Percentiles rank a stretch among this genome's conserved stretches.
Conservation (phyloP, 1,284 basidiomycete genomes). For the Leccinum solheimii region DNA sequence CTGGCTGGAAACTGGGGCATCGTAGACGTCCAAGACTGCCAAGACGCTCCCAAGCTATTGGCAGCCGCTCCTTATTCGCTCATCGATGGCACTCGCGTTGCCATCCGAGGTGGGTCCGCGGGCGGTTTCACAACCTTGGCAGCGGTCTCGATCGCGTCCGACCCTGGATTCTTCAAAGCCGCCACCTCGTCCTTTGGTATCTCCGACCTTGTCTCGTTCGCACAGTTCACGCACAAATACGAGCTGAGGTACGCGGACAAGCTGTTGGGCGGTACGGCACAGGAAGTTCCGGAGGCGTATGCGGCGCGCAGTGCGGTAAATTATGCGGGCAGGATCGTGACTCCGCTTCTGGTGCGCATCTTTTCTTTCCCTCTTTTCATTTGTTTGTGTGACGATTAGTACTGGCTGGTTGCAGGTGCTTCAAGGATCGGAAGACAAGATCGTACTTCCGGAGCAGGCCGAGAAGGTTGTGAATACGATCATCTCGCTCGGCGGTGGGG, state of each 20-base stretch:
- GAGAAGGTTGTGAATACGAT: slow-evolving; percentile 47
- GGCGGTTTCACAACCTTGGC: slow-evolving; percentile 64
- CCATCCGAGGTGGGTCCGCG: slow-evolving; percentile 61
- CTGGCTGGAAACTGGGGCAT: slow-evolving; percentile 34
- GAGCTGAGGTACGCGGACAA: slow-evolving; percentile 55
- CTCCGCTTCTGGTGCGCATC: slow-evolving; percentile 26
- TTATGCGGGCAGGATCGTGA: slow-evolving; percentile 24
- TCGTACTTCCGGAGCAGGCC: slow-evolving; percentile 56
- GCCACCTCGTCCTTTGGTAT: slow-evolving; percentile 51
- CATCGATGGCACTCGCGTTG: slow-evolving; percentile 46
- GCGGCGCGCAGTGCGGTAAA: slow-evolving; percentile 31
- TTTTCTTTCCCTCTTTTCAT: background rate
- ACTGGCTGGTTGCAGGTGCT: slow-evolving; percentile 37
- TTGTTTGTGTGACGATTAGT: too few species aligned
- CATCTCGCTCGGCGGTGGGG: slow-evolving; percentile 34
- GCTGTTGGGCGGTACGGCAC: slow-evolving; percentile 54
- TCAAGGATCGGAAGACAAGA: slow-evolving; percentile 50
- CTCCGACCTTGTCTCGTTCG: slow-evolving; percentile 52
- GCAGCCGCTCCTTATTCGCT: slow-evolving; percentile 22
- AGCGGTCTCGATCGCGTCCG: slow-evolving; percentile 42
- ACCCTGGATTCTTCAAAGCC: slow-evolving; percentile 34
- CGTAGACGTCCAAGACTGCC: slow-evolving; percentile 32
- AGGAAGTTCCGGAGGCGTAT: slow-evolving; percentile 29
- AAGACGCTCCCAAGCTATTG: slow-evolving; percentile 27
- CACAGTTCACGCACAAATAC: slow-evolving; percentile 66